phyloP scores from a whole-genome alignment of 2,329 filamentous ascomycete genomes.

The Colletotrichum nymphaeae region DNA sequence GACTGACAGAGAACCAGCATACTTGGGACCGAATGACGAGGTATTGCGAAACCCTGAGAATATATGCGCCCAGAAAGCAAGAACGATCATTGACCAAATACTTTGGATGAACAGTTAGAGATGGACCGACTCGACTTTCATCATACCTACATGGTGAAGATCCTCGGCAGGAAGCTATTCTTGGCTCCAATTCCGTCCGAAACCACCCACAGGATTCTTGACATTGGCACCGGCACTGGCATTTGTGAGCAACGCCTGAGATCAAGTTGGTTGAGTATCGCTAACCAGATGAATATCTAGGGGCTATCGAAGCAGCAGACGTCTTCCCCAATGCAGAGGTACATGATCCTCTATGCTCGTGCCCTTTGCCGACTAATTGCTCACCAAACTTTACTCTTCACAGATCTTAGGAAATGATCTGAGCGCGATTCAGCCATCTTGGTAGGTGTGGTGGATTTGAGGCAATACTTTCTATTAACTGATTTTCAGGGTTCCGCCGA shows the following conservation, averaged over 20 bases:
- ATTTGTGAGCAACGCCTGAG: conserved; percentile 54
- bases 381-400: not conserved
- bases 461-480: not conserved
- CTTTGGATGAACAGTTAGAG: not conserved
- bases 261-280: not conserved
- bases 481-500: conserved; percentile 58
- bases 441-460: not conserved
- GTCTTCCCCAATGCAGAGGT: conserved; percentile 6
- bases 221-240: conserved; percentile 71
- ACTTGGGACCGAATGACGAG: not conserved
- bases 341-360: not conserved
- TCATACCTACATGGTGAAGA: not conserved
- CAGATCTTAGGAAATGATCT: conserved; percentile 21
- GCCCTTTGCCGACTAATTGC: not conserved
- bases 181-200: not conserved
- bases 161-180: not conserved
- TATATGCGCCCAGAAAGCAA: not conserved
- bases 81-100: not conserved
- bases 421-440: conserved; percentile 18
- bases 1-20: not conserved
- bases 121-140: conserved; percentile 21
- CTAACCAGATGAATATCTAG: not conserved
- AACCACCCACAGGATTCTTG: conserved; percentile 54
- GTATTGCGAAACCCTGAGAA: not conserved
- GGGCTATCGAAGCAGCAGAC: conserved; percentile 44